phyloP scores from a whole-genome alignment of 2,329 filamentous ascomycete species.

The Celoporthe dispersa region DNA sequence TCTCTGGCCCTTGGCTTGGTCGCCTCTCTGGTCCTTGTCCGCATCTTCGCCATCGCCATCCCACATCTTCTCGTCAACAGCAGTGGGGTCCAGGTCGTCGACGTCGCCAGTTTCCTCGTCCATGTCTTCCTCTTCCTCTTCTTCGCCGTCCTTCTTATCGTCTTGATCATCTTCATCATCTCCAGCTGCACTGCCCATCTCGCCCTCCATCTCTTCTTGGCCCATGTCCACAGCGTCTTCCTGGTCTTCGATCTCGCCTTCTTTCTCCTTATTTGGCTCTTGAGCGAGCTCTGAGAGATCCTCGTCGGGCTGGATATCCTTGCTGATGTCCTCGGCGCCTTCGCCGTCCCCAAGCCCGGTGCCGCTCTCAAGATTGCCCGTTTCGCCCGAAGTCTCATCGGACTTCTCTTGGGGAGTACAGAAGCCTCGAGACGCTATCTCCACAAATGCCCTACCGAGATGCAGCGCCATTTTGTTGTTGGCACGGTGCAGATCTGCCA shows the following conservation, averaged over 20 bases:
- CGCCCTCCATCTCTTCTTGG: constrained; percentile 87
- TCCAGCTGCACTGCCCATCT: constrained; percentile 69
- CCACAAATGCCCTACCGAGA: constrained; percentile 76
- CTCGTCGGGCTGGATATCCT: constrained; percentile 92
- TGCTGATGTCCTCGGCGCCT: constrained; percentile 96
- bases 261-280: constrained; percentile 71
- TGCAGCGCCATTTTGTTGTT: constrained; percentile 76
- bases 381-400: constrained; percentile 69
- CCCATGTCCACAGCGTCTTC: constrained; percentile 92
- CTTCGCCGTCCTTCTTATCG: constrained; percentile 65
- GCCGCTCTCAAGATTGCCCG: constrained; percentile 84
- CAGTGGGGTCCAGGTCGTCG: constrained; percentile 84
- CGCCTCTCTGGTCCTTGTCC: constrained; percentile 80
- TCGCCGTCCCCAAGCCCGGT: constrained; percentile 95
- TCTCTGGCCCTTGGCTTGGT: constrained; percentile 72
- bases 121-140: constrained; percentile 73
- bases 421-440: constrained; percentile 84
- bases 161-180: constrained; percentile 65
- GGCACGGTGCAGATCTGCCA: constrained; percentile 68
- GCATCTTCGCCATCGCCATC: constrained; percentile 81
- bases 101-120: constrained; percentile 92
- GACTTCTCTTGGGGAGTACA: constrained; percentile 86
- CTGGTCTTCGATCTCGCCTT: constrained; percentile 74
- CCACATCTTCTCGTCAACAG: constrained; percentile 99
- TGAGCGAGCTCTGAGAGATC: constrained; percentile 91